These are phyloP conservation scores for Mycena crocata DNA, from an alignment of 768 basidiomycete species.

Conservation along the genomic window DNA sequence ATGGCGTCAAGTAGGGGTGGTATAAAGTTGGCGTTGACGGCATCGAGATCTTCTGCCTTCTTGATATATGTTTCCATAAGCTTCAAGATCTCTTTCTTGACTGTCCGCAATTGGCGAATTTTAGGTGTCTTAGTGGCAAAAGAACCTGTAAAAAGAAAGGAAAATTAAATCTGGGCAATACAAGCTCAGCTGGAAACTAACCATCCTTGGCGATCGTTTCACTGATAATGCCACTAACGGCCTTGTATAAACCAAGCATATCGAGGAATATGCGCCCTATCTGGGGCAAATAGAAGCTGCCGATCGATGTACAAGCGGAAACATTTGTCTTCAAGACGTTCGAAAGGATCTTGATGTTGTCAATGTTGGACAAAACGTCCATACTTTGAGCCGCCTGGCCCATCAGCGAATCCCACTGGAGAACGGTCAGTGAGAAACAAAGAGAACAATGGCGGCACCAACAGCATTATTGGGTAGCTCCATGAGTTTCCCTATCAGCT, in stretches of 20 bases:
- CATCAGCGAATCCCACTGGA: conserved; percentile 97
- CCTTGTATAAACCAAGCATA: conserved; percentile 98
- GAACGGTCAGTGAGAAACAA: conserved; percentile 12
- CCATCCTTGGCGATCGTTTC: conserved; percentile 91
- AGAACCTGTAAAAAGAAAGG: conserved; percentile 70
- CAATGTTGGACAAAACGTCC: conserved; percentile 89
- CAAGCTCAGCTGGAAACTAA: conserved; percentile 43
- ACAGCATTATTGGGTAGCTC: conserved; percentile 97
- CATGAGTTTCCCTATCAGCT: conserved; percentile 95
- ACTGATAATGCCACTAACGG: conserved; percentile 96
- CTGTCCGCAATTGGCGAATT: conserved; percentile 92
- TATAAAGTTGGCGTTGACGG: conserved; percentile 92
- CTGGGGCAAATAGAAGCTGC: conserved; percentile 97
- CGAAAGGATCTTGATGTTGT: conserved; percentile 96
- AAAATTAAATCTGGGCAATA: conserved; percentile 16
- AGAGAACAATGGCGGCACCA: conserved; percentile 43
- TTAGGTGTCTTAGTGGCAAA: conserved; percentile 98
- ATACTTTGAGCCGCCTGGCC: conserved; percentile 91
- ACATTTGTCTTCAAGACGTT: conserved; percentile 99
- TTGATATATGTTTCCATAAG: conserved; percentile 98
- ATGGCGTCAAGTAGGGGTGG: conserved; percentile 96
- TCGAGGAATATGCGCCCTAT: conserved; percentile 96
- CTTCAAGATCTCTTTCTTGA: conserved; percentile 98
- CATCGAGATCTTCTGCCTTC: conserved; percentile 96
- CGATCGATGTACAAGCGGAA: conserved; percentile 96